phyloP scores from a whole-genome alignment of 768 basidiomycete genomes.

The Amanita pseudoporphyria region DNA sequence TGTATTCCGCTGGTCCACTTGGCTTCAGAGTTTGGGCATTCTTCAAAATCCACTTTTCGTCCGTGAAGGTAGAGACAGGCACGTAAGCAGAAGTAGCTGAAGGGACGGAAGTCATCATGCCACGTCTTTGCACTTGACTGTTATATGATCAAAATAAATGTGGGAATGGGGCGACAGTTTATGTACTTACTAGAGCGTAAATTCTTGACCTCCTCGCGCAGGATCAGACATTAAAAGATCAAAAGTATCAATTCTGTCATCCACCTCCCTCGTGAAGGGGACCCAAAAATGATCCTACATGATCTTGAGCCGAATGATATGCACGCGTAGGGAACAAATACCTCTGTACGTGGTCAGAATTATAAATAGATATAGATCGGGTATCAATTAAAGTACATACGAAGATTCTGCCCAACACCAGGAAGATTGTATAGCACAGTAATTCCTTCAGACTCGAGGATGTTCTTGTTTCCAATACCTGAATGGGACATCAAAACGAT shows the following conservation, averaged over 20 bases:
- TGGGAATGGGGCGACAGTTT: too few relatives aligned
- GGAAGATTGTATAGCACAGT: slow-evolving; percentile 23
- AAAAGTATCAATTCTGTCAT: slow-evolving; percentile 18
- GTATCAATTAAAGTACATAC: slow-evolving; percentile 3
- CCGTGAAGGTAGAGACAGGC: not conserved
- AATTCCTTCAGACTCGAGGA: slow-evolving; percentile 20
- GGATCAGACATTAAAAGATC: slow-evolving; percentile 10
- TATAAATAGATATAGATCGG: not conserved
- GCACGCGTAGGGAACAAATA: not conserved
- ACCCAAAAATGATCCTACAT: slow-evolving; percentile 19
- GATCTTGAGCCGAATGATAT: not conserved
- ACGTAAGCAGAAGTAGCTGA: slow-evolving; percentile 4
- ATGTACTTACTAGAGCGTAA: slow-evolving; percentile 1
- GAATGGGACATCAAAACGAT: not conserved
- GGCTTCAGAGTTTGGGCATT: slow-evolving; percentile 3
- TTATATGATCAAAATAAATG: not conserved
- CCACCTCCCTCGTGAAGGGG: slow-evolving; percentile 10
- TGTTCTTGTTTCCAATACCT: slow-evolving; percentile 25
- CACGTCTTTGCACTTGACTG: slow-evolving; percentile 8
- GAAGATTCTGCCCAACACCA: slow-evolving; percentile 32
- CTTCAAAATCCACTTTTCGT: not conserved
- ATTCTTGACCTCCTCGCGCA: slow-evolving; percentile 3
- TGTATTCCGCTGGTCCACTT: not conserved
- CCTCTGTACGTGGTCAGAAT: not conserved
- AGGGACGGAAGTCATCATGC: slow-evolving; percentile 9